Evolutionary conservation across 192 early-diverging fungal genomes (phyloP), one percentile per base, ranked within the genome.

Genomic region (Phlyctochytrium bullatum): DNA sequence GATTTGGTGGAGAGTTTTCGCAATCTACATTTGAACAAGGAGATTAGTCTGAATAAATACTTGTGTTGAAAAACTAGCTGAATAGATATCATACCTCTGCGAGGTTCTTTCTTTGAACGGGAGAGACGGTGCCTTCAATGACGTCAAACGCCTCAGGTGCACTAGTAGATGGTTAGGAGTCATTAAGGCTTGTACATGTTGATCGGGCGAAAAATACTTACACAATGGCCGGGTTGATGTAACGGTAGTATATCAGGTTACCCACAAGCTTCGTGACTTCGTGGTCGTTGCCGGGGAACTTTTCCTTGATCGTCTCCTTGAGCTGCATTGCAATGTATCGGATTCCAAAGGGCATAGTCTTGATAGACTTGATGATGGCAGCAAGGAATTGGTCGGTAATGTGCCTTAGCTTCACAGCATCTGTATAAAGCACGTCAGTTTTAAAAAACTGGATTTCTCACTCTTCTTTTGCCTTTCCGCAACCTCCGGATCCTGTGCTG

Each of bases 91-190:
- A 32, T 4, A 71, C 84, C 72, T 97, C 95, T 0, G 94, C 95
- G 66, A 99, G 78, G 73, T 99, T 99, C 79, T 94, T 97, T 72
- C 95, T 90, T 78, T 98, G 93, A 69, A 88, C 80, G 1, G 92
- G 94, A 62, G 84, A 87, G 51, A 99, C 88, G 10, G 83, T 80
- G 14, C 81, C 80, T 28, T 98, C 92, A 61, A 98, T 91, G 59
- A 98, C 93, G 73, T 96, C 95, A 66, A 94, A 98, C 23, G 89
- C 88, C 72, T 99, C 98, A 29, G 98, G 98, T 24, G 97, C 93
- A 66, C 91, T 92, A 71, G 14, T 65, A n/a, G 24, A 56, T 4
- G 20, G 34, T 36, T 4, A 59, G 52, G 25, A 25, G 61, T 29
- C n/a, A n/a, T n/a, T n/a, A n/a, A n/a, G n/a, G n/a, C n/a, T 16